Base-by-base conservation (phyloP, 345 rosid genomes). In the Eucalyptus caleyi region DNA sequence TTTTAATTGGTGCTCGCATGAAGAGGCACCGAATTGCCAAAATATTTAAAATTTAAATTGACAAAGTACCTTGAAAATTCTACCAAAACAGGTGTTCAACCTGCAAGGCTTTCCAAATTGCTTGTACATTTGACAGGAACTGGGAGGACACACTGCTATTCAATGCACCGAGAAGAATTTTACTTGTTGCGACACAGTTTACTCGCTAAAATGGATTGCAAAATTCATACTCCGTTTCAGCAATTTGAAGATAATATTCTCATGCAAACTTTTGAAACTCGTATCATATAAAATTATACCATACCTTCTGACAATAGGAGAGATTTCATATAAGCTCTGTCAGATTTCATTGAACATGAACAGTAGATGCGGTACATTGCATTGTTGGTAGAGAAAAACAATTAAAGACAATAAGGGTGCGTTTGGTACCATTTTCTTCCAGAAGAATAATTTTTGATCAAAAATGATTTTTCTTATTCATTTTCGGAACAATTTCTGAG, bases 371-470 rank as follows among this genome's bases (percentile, higher is more conserved):
- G 13, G 44, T 34, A 69, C 32, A 60, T 10, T 69, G 44, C 42
- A 9, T 18, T 16, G 42, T 69, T 69, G 44, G 81, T 34, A 34
- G 81, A 69, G 44, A 18, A 69, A 37, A 69, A 32, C 81, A 34
- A 32, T 1, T 18, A 6, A 69, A 69, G 81, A 69, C 12, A 69
- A 32, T 16, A 69, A 49, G n/a, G n/a, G 2, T 11, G 16, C 16
- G 0, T 49, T 49, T 49, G 50, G 15, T 49, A 49, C 15, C 6
- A 12, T 49, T 13, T 4, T 13, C 2, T 0, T 49, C 15, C 5
- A n/a, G 50, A 49, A 11, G 6, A 49, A 49, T 11, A 13, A 49
- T 49, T 49, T 49, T 49, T 49, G 0, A 49, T 49, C 6, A 49
- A 0, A 49, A 49, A 49, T 49, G 15, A 49, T 49, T 49, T n/a